These are phyloP conservation scores for Trichothecium roseum DNA, from an alignment of 2,329 filamentous ascomycete species.

Conservation along the genomic window DNA sequence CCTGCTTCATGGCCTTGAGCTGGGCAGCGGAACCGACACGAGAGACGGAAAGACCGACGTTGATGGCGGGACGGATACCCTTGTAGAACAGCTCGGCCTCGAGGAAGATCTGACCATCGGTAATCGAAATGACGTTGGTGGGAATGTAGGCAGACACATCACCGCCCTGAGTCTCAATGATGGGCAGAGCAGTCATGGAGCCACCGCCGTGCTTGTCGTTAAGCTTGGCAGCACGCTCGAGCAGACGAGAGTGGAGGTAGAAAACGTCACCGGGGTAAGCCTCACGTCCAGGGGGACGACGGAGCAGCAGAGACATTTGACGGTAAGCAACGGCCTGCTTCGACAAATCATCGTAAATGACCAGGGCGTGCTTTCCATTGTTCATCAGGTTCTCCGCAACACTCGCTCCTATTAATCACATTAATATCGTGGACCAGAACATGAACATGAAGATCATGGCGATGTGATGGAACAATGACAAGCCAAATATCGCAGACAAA, in stretches of 20 bases:
- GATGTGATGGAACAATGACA: too few relatives aligned
- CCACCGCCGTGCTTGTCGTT: conserved; percentile 82
- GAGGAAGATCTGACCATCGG: conserved; percentile 99
- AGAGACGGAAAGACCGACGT: conserved; percentile 99
- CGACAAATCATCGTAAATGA: conserved; percentile 90
- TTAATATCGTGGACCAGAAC: too few relatives aligned
- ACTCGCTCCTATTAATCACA: too few relatives aligned
- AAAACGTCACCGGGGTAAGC: conserved; percentile 97
- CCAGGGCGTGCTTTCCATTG: conserved; percentile 75
- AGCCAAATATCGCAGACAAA: too few relatives aligned
- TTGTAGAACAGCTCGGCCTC: conserved; percentile 99
- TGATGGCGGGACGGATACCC: conserved; percentile 99
- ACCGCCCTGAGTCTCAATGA: conserved; percentile 99
- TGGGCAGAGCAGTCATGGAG: conserved; percentile 90
- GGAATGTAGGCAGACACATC: conserved; percentile 99
- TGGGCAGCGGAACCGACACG: conserved; percentile 99
- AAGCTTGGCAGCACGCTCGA: conserved; percentile 99
- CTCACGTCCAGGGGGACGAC: conserved; percentile 97
- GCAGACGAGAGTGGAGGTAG: conserved; percentile 98
- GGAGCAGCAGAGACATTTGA: conserved; percentile 97
- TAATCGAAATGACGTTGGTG: conserved; percentile 99
- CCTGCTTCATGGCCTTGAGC: conserved; percentile 99
- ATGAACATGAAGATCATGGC: too few relatives aligned
- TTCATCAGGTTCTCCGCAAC: too few relatives aligned
- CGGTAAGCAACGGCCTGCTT: conserved; percentile 98